phyloP scores from a whole-genome alignment of 208 protist genomes.

The Acanthamoeba royreba region DNA sequence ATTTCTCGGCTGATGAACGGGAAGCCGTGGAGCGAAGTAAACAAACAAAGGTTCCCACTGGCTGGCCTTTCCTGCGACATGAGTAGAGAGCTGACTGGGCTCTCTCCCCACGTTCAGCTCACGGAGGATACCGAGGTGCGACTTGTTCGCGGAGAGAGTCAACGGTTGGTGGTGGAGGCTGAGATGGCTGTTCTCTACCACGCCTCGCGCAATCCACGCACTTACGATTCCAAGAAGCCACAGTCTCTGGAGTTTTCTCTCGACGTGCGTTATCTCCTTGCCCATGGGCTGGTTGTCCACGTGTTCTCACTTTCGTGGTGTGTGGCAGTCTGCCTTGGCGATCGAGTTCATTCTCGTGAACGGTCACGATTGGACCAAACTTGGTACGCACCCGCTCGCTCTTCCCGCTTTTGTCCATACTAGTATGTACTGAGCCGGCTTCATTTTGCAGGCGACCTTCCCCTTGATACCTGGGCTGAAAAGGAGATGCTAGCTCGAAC shows the following conservation, averaged over 20 bases:
- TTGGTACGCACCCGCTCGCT: neutral
- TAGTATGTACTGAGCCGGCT: too few species aligned
- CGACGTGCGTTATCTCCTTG: neutral
- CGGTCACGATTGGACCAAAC: neutral
- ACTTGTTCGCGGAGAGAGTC: neutral
- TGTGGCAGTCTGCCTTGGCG: neutral
- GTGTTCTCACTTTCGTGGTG: neutral
- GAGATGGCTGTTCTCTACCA: neutral
- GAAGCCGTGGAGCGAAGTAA: neutral
- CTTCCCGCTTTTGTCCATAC: too few species aligned
- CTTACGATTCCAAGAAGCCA: neutral
- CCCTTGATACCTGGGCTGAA: neutral
- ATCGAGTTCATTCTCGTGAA: neutral
- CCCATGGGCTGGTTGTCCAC: neutral
- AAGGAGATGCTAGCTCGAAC: neutral
- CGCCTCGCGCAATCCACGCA: neutral
- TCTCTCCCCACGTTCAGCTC: neutral
- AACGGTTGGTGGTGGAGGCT: neutral
- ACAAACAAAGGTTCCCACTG: neutral
- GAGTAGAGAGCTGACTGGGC: too few species aligned
- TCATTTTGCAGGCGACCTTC: neutral
- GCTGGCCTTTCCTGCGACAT: too few species aligned
- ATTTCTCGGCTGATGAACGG: neutral
- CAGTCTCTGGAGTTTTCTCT: neutral
- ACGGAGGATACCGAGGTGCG: neutral